These are phyloP conservation scores for Crithidia thermophila DNA, from an alignment of 208 protist species.

Conservation along the genomic window DNA sequence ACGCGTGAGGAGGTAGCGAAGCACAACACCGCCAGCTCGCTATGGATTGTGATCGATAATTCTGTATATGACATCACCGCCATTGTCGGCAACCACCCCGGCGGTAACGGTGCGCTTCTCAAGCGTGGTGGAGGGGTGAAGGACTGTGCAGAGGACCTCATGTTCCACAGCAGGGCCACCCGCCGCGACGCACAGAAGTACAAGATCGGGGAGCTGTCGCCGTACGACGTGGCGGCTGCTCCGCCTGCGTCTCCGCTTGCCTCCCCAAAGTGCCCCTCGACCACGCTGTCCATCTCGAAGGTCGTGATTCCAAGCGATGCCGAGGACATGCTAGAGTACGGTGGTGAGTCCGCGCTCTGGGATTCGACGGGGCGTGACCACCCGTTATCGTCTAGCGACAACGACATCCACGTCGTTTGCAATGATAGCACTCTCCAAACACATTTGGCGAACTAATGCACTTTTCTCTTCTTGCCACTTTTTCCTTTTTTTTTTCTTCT, in stretches of 20 bases:
- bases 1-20: conserved; percentile 59
- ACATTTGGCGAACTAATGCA: background rate
- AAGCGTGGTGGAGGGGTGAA: conserved; percentile 68
- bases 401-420: conserved; percentile 12
- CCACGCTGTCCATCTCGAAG: conserved; percentile 8
- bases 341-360: conserved; percentile 19
- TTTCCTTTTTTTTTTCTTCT: conserved; percentile 5
- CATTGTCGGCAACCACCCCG: conserved; percentile 60
- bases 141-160: conserved; percentile 65
- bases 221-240: conserved; percentile 18
- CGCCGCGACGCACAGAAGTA: conserved; percentile 37
- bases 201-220: conserved; percentile 67
- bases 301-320: conserved; percentile 21
- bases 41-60: conserved; percentile 70
- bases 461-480: background rate
- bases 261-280: background rate
- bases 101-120: conserved; percentile 61
- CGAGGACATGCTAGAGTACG: conserved; percentile 2
- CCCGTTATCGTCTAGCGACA: conserved; percentile 29
- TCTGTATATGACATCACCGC: conserved; percentile 81
- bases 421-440: background rate
- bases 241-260: background rate
- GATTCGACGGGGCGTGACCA: conserved; percentile 7
- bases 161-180: conserved; percentile 60
- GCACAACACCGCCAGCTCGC: conserved; percentile 55